Evolutionary conservation across 1,284 basidiomycete genomes (phyloP).

Genomic region (Rhodotorula sp.): DNA sequence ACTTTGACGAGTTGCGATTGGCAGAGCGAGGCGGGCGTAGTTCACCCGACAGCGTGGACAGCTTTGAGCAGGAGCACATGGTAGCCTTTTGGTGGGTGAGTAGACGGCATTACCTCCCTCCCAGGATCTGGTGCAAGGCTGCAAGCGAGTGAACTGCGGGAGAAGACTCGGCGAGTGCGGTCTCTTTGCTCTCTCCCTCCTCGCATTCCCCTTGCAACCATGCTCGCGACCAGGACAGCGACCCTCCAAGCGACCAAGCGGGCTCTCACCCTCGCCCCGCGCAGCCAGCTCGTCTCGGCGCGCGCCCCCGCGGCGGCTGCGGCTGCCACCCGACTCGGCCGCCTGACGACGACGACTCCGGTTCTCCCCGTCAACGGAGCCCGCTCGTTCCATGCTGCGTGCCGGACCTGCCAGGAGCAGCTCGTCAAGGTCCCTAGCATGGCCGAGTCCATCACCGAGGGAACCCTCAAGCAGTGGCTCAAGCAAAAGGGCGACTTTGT

Average conservation of each 20-base stretch:
- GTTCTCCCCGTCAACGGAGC: background rate
- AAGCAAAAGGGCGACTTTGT: constrained; percentile 93
- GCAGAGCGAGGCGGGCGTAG: too few species aligned
- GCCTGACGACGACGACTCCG: background rate
- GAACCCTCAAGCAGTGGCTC: constrained; percentile 91
- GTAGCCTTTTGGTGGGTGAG: too few species aligned
- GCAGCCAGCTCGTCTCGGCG: background rate
- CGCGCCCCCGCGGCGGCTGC: background rate
- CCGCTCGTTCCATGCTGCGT: background rate
- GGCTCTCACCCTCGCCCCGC: constrained; percentile 1
- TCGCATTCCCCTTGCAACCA: background rate
- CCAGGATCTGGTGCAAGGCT: too few species aligned
- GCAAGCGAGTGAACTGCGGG: too few species aligned
- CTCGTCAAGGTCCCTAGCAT: constrained; percentile 95
- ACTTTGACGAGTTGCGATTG: too few species aligned
- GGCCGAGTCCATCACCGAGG: constrained; percentile 98
- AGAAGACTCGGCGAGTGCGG: too few species aligned
- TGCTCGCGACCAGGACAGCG: constrained; percentile 18
- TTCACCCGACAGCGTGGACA: too few species aligned
- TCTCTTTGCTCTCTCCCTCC: background rate
- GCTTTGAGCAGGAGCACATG: too few species aligned
- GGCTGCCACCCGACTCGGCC: background rate
- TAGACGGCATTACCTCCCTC: too few species aligned
- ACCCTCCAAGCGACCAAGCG: background rate
- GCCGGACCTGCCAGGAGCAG: constrained; percentile 20